Base-by-base conservation (phyloP, 306 rosid species). In the Lablab purpureus region DNA sequence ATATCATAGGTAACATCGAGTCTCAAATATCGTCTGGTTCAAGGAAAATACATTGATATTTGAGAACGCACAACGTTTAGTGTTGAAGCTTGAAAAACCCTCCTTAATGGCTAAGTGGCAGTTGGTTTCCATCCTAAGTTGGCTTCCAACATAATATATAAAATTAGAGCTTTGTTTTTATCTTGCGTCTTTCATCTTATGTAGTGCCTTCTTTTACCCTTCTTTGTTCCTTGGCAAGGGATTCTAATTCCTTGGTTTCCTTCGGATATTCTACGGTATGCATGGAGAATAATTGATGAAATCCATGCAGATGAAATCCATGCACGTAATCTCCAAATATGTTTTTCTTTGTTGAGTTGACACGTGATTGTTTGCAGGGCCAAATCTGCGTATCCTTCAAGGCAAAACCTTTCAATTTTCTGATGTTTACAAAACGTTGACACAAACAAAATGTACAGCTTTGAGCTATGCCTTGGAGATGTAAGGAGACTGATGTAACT, bases 11-110 rank as follows among this genome's bases (percentile, higher is more conserved):
- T 12, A 5, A 1, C 55, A 62, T 40, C 81, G 77, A 55, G 4
- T 18, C 10, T 51, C 66, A 37, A 40, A 30, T 34, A 41, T 58
- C 64, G 59, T 43, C n/a, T 21, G 3, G 15, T 19, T 63, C 88
- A 47, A 81, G 69, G 63, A 49, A 73, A 25, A 37, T 27, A 27
- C 85, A 59, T 81, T 50, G 85, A 59, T 76, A 72, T 58, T 54
- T 80, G 71, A 45, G 68, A 80, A 73, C 19, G 66, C 13, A 18
- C 28, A 21, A 75, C 54, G 70, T 68, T 77, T 59, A 43, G 59
- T 4, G 23, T 58, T 46, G 37, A 65, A 43, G 49, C 7, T 64
- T 30, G 25, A 19, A 52, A 43, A 41, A 6, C 10, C 25, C 52
- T 79, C 70, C 69, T 51, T 3, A 55, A 21, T 68, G 79, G 30